Conservation (phyloP, 2,329 filamentous ascomycete genomes). For the Periconia sp. region DNA sequence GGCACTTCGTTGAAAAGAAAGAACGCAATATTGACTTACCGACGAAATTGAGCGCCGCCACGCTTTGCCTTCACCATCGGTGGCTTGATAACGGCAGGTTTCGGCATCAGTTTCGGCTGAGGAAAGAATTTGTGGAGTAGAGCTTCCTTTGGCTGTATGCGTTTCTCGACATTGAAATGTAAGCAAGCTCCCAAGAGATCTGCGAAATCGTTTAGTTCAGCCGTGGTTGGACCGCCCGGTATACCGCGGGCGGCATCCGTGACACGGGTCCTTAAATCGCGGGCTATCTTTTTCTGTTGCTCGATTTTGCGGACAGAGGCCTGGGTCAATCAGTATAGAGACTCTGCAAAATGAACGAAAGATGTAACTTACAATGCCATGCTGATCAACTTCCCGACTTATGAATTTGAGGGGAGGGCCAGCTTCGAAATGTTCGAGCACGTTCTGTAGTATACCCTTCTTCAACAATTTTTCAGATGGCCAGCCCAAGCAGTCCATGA, state of each 20-base stretch:
- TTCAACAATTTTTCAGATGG: slow-evolving; percentile 87
- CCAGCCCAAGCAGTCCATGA: slow-evolving; percentile 95
- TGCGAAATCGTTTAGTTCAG: slow-evolving; percentile 79
- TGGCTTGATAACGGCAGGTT: slow-evolving; percentile 28
- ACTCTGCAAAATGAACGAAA: not conserved
- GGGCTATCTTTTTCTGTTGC: slow-evolving; percentile 62
- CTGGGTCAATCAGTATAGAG: slow-evolving; percentile 44
- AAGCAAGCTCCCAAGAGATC: slow-evolving; percentile 89
- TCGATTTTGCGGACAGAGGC: slow-evolving; percentile 67
- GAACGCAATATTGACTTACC: not conserved
- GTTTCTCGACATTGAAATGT: slow-evolving; percentile 87
- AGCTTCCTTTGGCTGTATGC: slow-evolving; percentile 83
- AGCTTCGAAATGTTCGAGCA: slow-evolving; percentile 68
- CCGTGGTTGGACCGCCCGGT: slow-evolving; percentile 63
- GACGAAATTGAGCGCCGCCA: not conserved
- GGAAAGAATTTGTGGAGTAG: slow-evolving; percentile 85
- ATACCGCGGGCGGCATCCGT: slow-evolving; percentile 71
- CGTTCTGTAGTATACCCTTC: slow-evolving; percentile 64
- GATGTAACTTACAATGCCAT: slow-evolving; percentile 29
- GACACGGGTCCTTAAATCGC: slow-evolving; percentile 77
- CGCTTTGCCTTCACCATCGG: slow-evolving; percentile 7
- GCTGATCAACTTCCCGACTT: slow-evolving; percentile 68
- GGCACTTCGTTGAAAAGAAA: not conserved
- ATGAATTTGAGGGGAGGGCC: slow-evolving; percentile 75
- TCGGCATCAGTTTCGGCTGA: slow-evolving; percentile 22